These are phyloP conservation scores for Datisca glomerata DNA, from an alignment of 306 rosid species.

Conservation along the genomic window DNA sequence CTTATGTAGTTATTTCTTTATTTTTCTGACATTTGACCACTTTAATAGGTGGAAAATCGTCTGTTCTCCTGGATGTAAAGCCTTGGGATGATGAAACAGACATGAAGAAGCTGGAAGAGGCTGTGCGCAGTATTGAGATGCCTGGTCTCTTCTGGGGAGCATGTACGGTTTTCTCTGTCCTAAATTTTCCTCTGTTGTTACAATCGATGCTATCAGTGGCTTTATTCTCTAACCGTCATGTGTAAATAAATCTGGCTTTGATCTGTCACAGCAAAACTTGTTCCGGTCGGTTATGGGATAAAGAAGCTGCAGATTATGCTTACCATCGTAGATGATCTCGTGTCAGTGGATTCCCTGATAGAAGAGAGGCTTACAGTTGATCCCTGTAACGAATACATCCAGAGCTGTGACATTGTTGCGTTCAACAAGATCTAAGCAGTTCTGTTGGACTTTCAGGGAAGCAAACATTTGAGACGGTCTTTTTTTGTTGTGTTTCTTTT, in stretches of 20 bases:
- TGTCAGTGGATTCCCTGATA: slow-evolving; percentile 61
- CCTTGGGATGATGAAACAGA: slow-evolving; percentile 97
- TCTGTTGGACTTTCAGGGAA: too few relatives aligned
- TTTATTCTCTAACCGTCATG: background rate
- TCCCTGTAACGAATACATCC: slow-evolving; percentile 58
- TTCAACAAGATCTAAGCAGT: slow-evolving; percentile 79
- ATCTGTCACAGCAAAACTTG: slow-evolving; percentile 58
- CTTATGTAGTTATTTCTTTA: background rate
- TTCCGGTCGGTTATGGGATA: slow-evolving; percentile 76
- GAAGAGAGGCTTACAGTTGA: slow-evolving; percentile 67
- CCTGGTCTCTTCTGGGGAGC: slow-evolving; percentile 89
- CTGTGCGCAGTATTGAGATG: slow-evolving; percentile 60
- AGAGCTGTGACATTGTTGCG: slow-evolving; percentile 91
- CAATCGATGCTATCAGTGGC: background rate
- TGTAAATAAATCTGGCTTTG: slow-evolving; percentile 1
- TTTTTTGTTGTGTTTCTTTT: too few relatives aligned
- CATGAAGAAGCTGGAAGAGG: slow-evolving; percentile 90
- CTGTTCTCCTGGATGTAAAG: slow-evolving; percentile 79
- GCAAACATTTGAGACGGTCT: too few relatives aligned
- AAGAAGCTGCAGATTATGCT: slow-evolving; percentile 85
- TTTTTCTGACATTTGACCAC: background rate
- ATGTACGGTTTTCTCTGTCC: slow-evolving; percentile 32
- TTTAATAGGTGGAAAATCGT: slow-evolving; percentile 67
- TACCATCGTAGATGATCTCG: slow-evolving; percentile 76
- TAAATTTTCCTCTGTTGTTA: background rate